Evolutionary conservation across 2,329 filamentous ascomycete species (phyloP).

Genomic region (Fusarium albosuccineum): DNA sequence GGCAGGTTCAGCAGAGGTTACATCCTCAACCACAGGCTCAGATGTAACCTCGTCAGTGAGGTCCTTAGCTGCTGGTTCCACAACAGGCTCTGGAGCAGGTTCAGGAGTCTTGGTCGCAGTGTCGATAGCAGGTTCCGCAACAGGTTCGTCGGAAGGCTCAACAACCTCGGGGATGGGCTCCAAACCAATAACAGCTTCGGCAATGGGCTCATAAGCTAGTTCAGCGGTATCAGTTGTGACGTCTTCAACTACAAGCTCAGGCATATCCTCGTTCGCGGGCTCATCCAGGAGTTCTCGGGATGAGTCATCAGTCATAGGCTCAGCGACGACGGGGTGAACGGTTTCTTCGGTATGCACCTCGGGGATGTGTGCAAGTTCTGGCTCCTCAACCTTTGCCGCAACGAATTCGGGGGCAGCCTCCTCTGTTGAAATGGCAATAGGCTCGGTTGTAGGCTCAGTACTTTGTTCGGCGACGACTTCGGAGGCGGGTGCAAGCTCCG

Average conservation of each 20-base stretch:
- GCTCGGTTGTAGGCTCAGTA: not conserved
- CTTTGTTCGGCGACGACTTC: not conserved
- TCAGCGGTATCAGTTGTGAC: slow-evolving; percentile 3
- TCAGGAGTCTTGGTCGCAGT: not conserved
- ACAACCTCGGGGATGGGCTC: slow-evolving; percentile 11
- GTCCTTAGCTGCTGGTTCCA: slow-evolving; percentile 3
- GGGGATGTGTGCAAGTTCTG: not conserved
- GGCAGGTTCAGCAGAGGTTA: not conserved
- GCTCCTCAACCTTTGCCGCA: slow-evolving; percentile 1
- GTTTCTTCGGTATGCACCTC: not conserved
- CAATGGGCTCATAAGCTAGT: not conserved
- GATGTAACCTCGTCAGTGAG: not conserved
- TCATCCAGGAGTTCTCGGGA: slow-evolving; percentile 1
- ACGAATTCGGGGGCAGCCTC: slow-evolving; percentile 13
- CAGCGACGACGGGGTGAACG: not conserved
- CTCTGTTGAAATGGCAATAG: slow-evolving; percentile 2
- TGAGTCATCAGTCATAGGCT: slow-evolving; percentile 4
- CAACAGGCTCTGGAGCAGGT: not conserved
- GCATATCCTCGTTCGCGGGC: not conserved
- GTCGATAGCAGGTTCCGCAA: not conserved
- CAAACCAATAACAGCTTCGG: not conserved
- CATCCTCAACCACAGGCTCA: not conserved
- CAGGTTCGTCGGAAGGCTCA: slow-evolving; percentile 7
- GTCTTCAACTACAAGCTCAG: slow-evolving; percentile 8
- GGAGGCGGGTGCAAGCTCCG: not conserved